These are phyloP conservation scores for Yarrowia deformans DNA, from an alignment of 805 yeast genomes.

Conservation along the genomic window DNA sequence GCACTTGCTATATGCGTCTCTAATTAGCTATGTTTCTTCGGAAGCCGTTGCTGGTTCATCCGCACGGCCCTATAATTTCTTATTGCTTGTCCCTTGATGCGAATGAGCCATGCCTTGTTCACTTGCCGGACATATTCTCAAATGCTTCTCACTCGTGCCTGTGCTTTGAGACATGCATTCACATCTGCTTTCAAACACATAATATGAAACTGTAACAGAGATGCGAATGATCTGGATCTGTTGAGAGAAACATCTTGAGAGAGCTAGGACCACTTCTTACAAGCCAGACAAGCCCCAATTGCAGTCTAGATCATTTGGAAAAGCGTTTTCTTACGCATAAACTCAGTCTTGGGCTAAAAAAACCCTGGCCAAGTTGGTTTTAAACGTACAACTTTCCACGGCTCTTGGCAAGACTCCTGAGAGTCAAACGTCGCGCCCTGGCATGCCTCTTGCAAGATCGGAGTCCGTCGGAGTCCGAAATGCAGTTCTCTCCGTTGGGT, in stretches of 20 bases:
- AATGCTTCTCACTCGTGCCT: too few relatives aligned
- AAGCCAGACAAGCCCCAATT: too few relatives aligned
- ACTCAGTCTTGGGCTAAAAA: background rate
- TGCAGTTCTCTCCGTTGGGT: background rate
- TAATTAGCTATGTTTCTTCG: background rate
- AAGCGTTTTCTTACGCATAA: background rate
- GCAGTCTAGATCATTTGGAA: background rate
- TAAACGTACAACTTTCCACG: background rate
- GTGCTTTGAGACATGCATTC: background rate
- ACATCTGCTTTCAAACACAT: background rate
- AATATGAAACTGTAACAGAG: background rate
- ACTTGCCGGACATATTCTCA: too few relatives aligned
- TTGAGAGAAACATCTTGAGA: background rate
- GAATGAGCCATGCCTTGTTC: too few relatives aligned
- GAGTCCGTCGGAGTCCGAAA: slow-evolving; percentile 15
- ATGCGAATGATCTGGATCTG: background rate
- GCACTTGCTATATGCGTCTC: background rate
- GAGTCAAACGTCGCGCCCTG: background rate
- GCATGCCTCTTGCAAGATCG: background rate
- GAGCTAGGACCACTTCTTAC: background rate
- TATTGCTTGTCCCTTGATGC: background rate
- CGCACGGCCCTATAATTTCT: background rate
- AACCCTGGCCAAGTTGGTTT: background rate
- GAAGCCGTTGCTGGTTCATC: slow-evolving; percentile 9
- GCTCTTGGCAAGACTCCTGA: background rate